These are phyloP conservation scores for Globisporangium barbulae DNA, from an alignment of 352 stramenopile species.

Conservation along the genomic window DNA sequence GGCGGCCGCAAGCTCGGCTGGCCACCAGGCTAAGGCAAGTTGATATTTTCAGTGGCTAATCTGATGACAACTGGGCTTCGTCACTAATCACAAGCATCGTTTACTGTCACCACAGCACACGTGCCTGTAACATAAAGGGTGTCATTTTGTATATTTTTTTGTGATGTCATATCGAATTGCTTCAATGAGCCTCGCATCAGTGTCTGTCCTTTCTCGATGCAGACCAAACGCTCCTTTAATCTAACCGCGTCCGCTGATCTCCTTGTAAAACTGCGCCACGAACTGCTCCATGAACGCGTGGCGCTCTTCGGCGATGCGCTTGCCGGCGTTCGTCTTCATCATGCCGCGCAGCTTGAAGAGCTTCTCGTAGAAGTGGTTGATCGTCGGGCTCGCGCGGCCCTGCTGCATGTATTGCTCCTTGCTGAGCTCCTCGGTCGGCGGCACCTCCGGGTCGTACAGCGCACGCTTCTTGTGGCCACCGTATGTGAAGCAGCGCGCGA, in stretches of 20 bases:
- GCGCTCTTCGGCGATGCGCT: slow-evolving; percentile 71
- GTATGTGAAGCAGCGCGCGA: slow-evolving; percentile 90
- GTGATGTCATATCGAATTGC: not conserved
- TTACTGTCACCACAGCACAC: not conserved
- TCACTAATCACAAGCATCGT: not conserved
- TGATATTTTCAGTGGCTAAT: not conserved
- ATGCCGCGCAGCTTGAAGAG: slow-evolving; percentile 82
- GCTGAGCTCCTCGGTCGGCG: slow-evolving; percentile 51
- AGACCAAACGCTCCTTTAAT: not conserved
- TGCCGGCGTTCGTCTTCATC: slow-evolving; percentile 85
- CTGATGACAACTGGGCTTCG: not conserved
- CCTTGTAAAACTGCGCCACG: slow-evolving; percentile 74
- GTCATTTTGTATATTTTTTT: not conserved
- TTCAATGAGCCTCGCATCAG: not conserved
- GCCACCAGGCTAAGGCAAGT: slow-evolving; percentile 80
- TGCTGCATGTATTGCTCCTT: slow-evolving; percentile 83
- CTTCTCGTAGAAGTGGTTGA: slow-evolving; percentile 93
- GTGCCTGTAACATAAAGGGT: not conserved
- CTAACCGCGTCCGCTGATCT: slow-evolving; percentile 52
- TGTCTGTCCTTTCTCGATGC: not conserved
- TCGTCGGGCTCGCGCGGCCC: slow-evolving; percentile 58
- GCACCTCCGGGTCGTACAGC: slow-evolving; percentile 72
- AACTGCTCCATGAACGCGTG: slow-evolving; percentile 88
- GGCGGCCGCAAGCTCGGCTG: slow-evolving; percentile 92
- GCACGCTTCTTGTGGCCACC: slow-evolving; percentile 79